Conservation (phyloP, 345 rosid genomes). For the Mercurialis annua region DNA sequence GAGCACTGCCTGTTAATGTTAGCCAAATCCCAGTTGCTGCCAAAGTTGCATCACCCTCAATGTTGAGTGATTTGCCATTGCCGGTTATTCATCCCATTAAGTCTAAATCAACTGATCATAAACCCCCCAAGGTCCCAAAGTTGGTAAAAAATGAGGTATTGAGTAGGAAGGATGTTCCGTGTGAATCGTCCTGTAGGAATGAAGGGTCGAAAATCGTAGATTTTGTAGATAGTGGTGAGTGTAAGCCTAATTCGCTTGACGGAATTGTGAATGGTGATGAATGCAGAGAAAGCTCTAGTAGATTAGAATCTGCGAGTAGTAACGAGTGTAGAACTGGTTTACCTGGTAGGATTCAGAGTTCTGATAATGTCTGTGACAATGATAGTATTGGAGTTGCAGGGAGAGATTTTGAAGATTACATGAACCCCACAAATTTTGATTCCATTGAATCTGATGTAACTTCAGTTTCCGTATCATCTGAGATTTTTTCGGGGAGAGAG, state of each 20-base stretch:
- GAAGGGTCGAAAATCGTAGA: slow-evolving; percentile 21
- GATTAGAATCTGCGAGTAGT: slow-evolving; percentile 13
- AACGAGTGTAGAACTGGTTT: slow-evolving; percentile 9
- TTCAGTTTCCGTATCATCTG: slow-evolving; percentile 33
- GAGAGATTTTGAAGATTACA: slow-evolving; percentile 24
- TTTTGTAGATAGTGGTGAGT: background rate
- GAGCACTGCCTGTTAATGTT: slow-evolving; percentile 54
- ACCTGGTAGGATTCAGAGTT: slow-evolving; percentile 24
- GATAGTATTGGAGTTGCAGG: slow-evolving; percentile 10
- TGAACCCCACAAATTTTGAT: slow-evolving; percentile 29
- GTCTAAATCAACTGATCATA: slow-evolving; percentile 26
- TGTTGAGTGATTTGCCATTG: slow-evolving; percentile 29
- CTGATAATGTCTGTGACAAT: slow-evolving; percentile 25
- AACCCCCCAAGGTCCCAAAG: slow-evolving; percentile 18
- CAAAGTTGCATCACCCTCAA: slow-evolving; percentile 35
- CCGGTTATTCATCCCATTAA: slow-evolving; percentile 62
- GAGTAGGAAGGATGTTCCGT: slow-evolving; percentile 2
- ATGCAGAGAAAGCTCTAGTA: slow-evolving; percentile 13
- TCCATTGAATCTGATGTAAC: slow-evolving; percentile 26
- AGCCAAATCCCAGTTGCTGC: slow-evolving; percentile 60
- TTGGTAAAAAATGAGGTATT: slow-evolving; percentile 16
- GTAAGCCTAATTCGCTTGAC: background rate
- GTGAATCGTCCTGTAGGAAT: slow-evolving; percentile 30
- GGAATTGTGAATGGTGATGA: too few species aligned
- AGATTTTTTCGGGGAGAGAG: slow-evolving; percentile 34